Evolutionary conservation across 192 early-diverging fungal species (phyloP), one percentile per base, ranked within the genome.

Genomic region (Coemansia sp.): DNA sequence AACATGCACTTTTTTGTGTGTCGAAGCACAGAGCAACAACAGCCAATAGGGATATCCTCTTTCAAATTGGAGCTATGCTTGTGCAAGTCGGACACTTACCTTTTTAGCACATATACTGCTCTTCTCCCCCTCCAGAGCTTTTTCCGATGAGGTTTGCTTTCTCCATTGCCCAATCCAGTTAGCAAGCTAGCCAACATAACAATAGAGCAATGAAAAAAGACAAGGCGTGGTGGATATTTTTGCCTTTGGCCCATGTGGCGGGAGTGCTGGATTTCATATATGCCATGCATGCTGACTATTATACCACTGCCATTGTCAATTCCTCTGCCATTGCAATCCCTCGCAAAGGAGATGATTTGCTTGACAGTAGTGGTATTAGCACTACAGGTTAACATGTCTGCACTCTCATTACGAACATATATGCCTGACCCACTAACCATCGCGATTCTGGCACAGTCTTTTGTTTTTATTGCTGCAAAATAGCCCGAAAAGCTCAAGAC

Each of bases 401-500:
- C n/a, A n/a, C n/a, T n/a, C n/a, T n/a, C n/a, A n/a, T n/a, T n/a
- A n/a, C n/a, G n/a, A 40, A 4, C 39, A 40, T 3, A 15, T 3
- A 40, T 58, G 13, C 20, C 35, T 20, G 5, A 37, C 10, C 23
- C 25, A 23, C 49, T 30, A 51, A 34, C 46, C 30, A 20, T 2
- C 30, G 31, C 39, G 35, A 69, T 37, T 30, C 23, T 18, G 16
- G 28, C 40, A 1, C 51, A 20, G 26, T 26, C 23, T 39, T 26
- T 43, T 43, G 2, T 20, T 49, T 3, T n/a, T n/a, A n/a, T n/a
- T n/a, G n/a, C n/a, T 25, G 13, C 33, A 39, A 35, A 68, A 61
- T 81, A 81, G 79, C 66, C 73, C 13, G 70, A 81, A 37, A 81
- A 75, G 46, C 67, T 81, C 67, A 72, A 67, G 67, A 56, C 62